These are phyloP conservation scores for Cladosporium sp. DNA, from an alignment of 2,329 filamentous ascomycete genomes.

Conservation along the genomic window DNA sequence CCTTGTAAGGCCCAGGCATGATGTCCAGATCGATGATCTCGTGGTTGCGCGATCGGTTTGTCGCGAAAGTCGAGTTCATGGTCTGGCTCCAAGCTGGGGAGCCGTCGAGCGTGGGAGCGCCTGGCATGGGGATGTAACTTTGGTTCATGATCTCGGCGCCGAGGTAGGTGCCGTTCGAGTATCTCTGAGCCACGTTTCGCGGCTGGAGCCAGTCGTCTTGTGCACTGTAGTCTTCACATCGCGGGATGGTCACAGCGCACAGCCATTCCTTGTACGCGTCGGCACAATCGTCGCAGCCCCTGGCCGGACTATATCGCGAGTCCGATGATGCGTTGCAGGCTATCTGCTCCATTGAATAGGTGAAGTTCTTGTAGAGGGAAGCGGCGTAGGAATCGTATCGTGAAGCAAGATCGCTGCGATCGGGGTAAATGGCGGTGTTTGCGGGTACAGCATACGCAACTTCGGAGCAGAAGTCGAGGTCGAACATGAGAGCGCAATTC, in stretches of 20 bases:
- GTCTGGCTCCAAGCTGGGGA: slow-evolving; percentile 29
- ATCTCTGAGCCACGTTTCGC: slow-evolving; percentile 62
- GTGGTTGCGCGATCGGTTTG: slow-evolving; percentile 33
- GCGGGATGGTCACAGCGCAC: slow-evolving; percentile 86
- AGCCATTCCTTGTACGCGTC: slow-evolving; percentile 89
- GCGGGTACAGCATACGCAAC: slow-evolving; percentile 88
- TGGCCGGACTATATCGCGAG: slow-evolving; percentile 75
- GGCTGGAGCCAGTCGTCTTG: slow-evolving; percentile 54
- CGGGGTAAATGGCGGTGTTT: slow-evolving; percentile 61
- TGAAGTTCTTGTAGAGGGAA: slow-evolving; percentile 70
- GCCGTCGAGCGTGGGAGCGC: slow-evolving; percentile 30
- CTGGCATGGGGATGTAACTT: slow-evolving; percentile 30
- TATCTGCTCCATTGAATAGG: slow-evolving; percentile 75
- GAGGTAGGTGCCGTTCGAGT: slow-evolving; percentile 27
- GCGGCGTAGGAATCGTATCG: slow-evolving; percentile 76
- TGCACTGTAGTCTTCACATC: slow-evolving; percentile 77
- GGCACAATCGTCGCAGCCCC: slow-evolving; percentile 70
- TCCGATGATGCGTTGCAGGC: slow-evolving; percentile 73
- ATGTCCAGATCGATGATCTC: slow-evolving; percentile 65
- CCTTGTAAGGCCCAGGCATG: slow-evolving; percentile 84
- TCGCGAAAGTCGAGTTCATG: slow-evolving; percentile 26
- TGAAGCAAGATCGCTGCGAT: slow-evolving; percentile 57
- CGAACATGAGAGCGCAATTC: slow-evolving; percentile 81
- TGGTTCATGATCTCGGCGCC: slow-evolving; percentile 19
- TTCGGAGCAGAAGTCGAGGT: slow-evolving; percentile 83